phyloP scores from a whole-genome alignment of 805 yeast species.

The Starmera amethionina region DNA sequence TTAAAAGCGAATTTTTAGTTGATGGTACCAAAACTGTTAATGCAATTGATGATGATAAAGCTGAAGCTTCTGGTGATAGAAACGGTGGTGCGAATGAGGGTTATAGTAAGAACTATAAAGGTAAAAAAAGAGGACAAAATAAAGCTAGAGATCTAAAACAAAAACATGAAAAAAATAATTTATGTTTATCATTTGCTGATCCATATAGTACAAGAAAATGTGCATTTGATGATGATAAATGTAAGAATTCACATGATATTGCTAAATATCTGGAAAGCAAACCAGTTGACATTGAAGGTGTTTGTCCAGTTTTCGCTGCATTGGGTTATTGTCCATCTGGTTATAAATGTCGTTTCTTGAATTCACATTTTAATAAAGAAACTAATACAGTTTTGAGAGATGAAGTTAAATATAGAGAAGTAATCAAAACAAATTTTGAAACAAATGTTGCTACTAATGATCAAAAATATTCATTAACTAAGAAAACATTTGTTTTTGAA shows the following conservation, averaged over 20 bases:
- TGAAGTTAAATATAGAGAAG: constrained; percentile 27
- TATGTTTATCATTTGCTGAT: constrained; percentile 58
- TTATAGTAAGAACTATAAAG: constrained; percentile 32
- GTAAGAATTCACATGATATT: constrained; percentile 74
- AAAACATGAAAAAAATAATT: constrained; percentile 46
- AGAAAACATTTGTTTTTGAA: constrained; percentile 51
- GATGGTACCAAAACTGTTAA: constrained; percentile 12
- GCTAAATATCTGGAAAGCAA: constrained; percentile 53
- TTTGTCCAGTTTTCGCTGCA: constrained; percentile 75
- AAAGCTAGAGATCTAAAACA: constrained; percentile 72
- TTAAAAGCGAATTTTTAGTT: constrained; percentile 62
- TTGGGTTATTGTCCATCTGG: constrained; percentile 92
- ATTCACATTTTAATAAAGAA: constrained; percentile 51
- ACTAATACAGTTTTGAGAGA: constrained; percentile 35
- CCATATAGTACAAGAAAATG: constrained; percentile 40
- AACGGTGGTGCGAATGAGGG: constrained; percentile 32
- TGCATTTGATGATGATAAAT: constrained; percentile 55
- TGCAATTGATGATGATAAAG: constrained; percentile 34
- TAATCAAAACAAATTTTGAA: constrained; percentile 36
- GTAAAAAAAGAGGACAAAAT: constrained; percentile 70
- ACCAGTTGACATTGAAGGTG: constrained; percentile 61
- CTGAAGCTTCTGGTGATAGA: constrained; percentile 31
- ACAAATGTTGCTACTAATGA: constrained; percentile 49
- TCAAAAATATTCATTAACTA: constrained; percentile 22
- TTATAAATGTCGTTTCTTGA: constrained; percentile 83